Conservation (phyloP, 129 eudicot genomes). For the carrot (Daucus carota) region DH1_v3.0 NC_030385.2:31904501-31905000, state of each 20-base stretch:
- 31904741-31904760: background rate
- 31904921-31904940: background rate
- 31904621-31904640: background rate
- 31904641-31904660: background rate
- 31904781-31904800: background rate
- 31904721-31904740: background rate
- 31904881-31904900: background rate
- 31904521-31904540: background rate
- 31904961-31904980: background rate
- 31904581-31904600: background rate
- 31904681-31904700: background rate
- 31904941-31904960: background rate
- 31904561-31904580: background rate
- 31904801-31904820: background rate
- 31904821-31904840: background rate
- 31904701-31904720: background rate
- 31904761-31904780: background rate
- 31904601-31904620: background rate
- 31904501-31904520: slow-evolving; percentile 8
- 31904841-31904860: background rate
- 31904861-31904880: background rate
- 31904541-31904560: background rate
- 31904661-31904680: background rate
- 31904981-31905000: background rate
- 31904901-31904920: background rate